Evolutionary conservation across 2,329 filamentous ascomycete species (phyloP), one percentile per base, ranked within the genome.

Genomic region (Achaetomium macrosporum): DNA sequence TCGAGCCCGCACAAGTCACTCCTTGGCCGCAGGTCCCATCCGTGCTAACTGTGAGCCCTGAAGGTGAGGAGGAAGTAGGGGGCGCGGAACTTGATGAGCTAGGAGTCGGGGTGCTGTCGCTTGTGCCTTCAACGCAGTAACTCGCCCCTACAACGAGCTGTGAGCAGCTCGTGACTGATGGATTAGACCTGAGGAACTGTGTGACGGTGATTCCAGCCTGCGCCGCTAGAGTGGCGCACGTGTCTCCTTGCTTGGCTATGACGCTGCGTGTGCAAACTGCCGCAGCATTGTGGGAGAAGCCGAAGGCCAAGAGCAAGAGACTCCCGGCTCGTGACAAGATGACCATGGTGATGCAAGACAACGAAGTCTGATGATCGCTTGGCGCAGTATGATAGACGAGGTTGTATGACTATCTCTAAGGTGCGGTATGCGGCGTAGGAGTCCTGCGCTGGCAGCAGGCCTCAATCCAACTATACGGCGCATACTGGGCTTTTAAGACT

Each of bases 161-260:
- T 1, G 55, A 57, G 51, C 61, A 63, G 51, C 56, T 60, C 4
- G 47, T 51, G 6, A 63, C 51, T 5, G 30, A 43, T 0, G 60
- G 59, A 37, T 63, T 63, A 2, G 55, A 58, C 29, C 55, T 47
- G 16, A 63, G 52, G 31, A 63, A 60, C 43, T 63, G 50, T 0
- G 59, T 53, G 8, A 63, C 63, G 2, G 63, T 59, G 36, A 65
- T 58, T 16, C 63, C 60, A 13, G 58, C 59, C 11, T 55, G 49
- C 5, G 46, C 12, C 3, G 64, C 57, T 1, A 65, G 39, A 1
- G 54, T 57, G 6, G 59, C 61, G 33, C 64, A 65, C 0, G 64
- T 64, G 44, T 65, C 64, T 9, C 63, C 63, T 3, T 46, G 17
- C 29, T 59, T 53, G 37, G 64, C 64, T 16, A 57, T 59, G 16